phyloP scores from a whole-genome alignment of 2,329 filamentous ascomycete species.

The Fusarium papillatum region DNA sequence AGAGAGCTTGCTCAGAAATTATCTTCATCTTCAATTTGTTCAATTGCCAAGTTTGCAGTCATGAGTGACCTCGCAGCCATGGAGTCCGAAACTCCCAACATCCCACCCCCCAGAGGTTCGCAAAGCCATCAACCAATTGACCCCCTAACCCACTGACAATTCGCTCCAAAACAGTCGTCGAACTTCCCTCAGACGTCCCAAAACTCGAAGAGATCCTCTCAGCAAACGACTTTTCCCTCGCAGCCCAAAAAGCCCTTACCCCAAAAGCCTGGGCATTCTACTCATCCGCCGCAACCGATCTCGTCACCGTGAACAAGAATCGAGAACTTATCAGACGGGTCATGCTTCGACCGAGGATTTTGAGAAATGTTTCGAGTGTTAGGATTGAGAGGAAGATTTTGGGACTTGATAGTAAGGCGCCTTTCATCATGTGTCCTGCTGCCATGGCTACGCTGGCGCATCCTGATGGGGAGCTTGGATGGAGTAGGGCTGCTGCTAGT shows the following conservation, averaged over 20 bases:
- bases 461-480: conserved; percentile 69
- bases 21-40: neutral
- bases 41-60: neutral
- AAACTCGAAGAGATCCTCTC: conserved; percentile 42
- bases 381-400: conserved; percentile 67
- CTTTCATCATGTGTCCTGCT: conserved; percentile 75
- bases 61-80: conserved; percentile 46
- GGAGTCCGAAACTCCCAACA: conserved; percentile 44
- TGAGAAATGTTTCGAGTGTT: conserved; percentile 67
- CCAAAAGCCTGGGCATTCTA: conserved; percentile 80
- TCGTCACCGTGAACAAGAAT: conserved; percentile 70
- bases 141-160: neutral
- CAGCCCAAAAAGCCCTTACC: conserved; percentile 66
- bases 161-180: conserved; percentile 13
- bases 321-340: conserved; percentile 67
- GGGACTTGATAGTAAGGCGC: conserved; percentile 62
- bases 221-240: conserved; percentile 69
- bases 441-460: conserved; percentile 75
- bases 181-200: conserved; percentile 32
- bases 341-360: conserved; percentile 69
- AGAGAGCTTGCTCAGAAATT: no score
- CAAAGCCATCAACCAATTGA: neutral
- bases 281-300: conserved; percentile 74
- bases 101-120: conserved; percentile 40
- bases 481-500: conserved; percentile 43